Conservation (phyloP, 768 basidiomycete species). For the Auriculariales sp. region DNA sequence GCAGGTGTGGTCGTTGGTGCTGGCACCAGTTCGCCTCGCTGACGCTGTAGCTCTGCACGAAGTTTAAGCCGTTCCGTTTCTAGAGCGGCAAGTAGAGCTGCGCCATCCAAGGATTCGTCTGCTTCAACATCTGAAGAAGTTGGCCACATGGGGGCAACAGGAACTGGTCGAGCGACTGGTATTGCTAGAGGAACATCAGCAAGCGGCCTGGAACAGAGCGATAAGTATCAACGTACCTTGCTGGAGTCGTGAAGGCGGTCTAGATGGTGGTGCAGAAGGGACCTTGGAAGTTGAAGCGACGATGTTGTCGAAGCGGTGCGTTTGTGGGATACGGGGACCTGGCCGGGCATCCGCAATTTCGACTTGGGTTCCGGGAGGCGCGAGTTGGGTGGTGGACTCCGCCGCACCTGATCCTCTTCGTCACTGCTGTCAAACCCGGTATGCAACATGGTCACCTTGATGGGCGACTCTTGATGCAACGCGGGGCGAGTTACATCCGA, state of each 20-base stretch:
- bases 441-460: background rate
- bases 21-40: too few relatives aligned
- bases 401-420: background rate
- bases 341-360: background rate
- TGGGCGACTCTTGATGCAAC: background rate
- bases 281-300: background rate
- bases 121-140: background rate
- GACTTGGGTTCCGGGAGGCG: background rate
- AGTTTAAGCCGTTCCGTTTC: background rate
- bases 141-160: background rate
- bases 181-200: background rate
- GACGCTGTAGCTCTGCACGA: background rate
- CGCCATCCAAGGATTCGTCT: background rate
- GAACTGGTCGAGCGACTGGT: background rate
- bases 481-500: background rate
- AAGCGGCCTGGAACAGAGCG: too few relatives aligned
- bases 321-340: too few relatives aligned
- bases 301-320: too few relatives aligned
- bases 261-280: background rate
- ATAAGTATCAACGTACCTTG: too few relatives aligned
- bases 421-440: background rate
- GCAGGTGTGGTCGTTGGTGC: too few relatives aligned
- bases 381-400: background rate
- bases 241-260: too few relatives aligned
- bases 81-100: background rate